phyloP scores from a whole-genome alignment of 1,284 basidiomycete genomes.

The Lentinula novae-zelandiae region DNA sequence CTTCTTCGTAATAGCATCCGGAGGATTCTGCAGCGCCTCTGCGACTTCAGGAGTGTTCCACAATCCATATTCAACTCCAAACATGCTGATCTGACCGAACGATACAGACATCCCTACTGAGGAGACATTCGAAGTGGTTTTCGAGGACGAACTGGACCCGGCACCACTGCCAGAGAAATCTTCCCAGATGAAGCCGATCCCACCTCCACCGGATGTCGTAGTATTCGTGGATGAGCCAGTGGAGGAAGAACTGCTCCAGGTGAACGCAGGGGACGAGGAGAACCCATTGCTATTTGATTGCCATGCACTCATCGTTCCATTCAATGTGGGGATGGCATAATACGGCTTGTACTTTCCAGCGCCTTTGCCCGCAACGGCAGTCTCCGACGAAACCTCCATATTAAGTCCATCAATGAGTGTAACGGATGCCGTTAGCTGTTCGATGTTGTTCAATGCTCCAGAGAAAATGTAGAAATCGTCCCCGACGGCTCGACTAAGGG shows the following conservation, averaged over 20 bases:
- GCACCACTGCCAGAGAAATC: conserved; percentile 2
- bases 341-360: background rate
- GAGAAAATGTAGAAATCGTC: conserved; percentile 1
- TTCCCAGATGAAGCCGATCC: conserved; percentile 4
- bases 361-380: background rate
- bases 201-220: background rate
- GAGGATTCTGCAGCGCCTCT: background rate
- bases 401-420: background rate
- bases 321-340: background rate
- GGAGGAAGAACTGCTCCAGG: background rate
- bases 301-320: conserved; percentile 1
- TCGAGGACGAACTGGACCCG: background rate
- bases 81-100: background rate
- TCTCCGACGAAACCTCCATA: background rate
- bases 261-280: background rate
- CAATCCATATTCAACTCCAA: background rate
- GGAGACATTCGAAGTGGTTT: background rate
- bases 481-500: background rate
- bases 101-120: background rate
- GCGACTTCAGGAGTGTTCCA: conserved; percentile 1
- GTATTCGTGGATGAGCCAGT: background rate
- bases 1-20: background rate
- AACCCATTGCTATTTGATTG: background rate
- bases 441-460: background rate
- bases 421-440: background rate